Evolutionary conservation across 495 filamentous ascomycete species (phyloP).

Genomic region (Neurospora hispaniola): DNA sequence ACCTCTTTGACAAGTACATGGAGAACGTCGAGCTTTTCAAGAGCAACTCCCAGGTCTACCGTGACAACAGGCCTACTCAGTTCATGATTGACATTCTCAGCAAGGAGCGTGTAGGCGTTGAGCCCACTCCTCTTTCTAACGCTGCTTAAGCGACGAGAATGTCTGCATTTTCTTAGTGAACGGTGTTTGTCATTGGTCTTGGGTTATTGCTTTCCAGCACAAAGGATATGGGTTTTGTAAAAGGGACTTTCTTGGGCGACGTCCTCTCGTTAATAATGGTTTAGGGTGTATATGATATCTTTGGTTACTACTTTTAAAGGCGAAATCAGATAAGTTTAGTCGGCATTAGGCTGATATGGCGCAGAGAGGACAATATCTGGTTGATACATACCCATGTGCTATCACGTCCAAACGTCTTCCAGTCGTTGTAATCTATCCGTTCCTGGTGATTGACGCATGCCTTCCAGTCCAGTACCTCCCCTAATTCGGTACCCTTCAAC

Average conservation of each 20-base stretch:
- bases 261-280: not conserved
- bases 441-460: not conserved
- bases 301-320: not conserved
- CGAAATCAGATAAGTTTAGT: not conserved
- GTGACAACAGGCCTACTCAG: constrained; percentile 74
- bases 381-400: not conserved
- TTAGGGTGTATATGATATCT: not conserved
- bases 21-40: constrained; percentile 84
- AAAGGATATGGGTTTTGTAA: not conserved
- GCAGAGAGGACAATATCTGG: not conserved
- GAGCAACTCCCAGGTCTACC: constrained; percentile 57
- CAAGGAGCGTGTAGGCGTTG: constrained; percentile 90
- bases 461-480: not conserved
- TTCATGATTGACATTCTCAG: constrained; percentile 81
- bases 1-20: constrained; percentile 93
- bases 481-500: not conserved
- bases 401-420: not conserved
- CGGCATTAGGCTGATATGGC: not conserved
- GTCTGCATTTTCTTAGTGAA: not conserved
- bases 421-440: not conserved
- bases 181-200: not conserved
- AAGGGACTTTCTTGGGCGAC: not conserved
- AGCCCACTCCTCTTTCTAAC: constrained; percentile 46
- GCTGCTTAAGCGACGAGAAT: constrained; percentile 17
- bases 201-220: not conserved